These are phyloP conservation scores for Wickerhamiella domercqiae DNA, from an alignment of 805 yeast species.

Conservation along the genomic window DNA sequence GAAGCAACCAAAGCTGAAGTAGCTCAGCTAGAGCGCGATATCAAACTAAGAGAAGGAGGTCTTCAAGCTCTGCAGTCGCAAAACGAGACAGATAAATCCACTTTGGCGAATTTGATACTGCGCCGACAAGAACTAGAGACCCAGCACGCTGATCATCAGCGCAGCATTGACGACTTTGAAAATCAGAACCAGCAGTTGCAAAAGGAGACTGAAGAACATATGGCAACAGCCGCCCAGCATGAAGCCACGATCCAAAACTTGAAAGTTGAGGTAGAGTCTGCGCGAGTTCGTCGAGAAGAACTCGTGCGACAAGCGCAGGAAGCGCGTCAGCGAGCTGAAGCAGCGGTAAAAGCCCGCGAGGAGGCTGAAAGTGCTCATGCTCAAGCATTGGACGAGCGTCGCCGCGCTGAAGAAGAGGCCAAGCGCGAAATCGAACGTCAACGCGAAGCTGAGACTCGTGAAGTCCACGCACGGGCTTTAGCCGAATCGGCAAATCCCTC, in stretches of 20 bases:
- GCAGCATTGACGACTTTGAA: conserved; percentile 9
- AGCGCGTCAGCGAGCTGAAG: background rate
- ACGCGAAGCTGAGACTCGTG: conserved; percentile 7
- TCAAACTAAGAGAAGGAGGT: conserved; percentile 17
- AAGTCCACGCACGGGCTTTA: conserved; percentile 4
- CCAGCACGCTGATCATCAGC: conserved; percentile 7
- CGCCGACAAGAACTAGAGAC: conserved; percentile 1
- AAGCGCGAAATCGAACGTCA: conserved; percentile 2
- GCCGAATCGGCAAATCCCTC: conserved; percentile 1
- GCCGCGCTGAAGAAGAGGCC: conserved; percentile 4
- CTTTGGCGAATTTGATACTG: conserved; percentile 6
- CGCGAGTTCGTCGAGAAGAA: conserved; percentile 6
- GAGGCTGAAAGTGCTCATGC: conserved; percentile 4
- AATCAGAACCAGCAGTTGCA: conserved; percentile 10
- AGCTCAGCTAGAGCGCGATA: conserved; percentile 17
- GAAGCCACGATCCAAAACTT: conserved; percentile 1
- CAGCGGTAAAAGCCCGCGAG: background rate
- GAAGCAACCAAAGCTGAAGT: conserved; percentile 43
- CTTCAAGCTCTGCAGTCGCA: conserved; percentile 16
- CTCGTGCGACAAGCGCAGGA: background rate
- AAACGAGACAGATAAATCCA: conserved; percentile 4
- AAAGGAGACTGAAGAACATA: background rate
- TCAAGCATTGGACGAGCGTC: conserved; percentile 4
- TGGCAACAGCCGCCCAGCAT: background rate
- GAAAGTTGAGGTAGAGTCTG: background rate